phyloP scores from a whole-genome alignment of 306 rosid genomes.

The Prunus persica region DNA sequence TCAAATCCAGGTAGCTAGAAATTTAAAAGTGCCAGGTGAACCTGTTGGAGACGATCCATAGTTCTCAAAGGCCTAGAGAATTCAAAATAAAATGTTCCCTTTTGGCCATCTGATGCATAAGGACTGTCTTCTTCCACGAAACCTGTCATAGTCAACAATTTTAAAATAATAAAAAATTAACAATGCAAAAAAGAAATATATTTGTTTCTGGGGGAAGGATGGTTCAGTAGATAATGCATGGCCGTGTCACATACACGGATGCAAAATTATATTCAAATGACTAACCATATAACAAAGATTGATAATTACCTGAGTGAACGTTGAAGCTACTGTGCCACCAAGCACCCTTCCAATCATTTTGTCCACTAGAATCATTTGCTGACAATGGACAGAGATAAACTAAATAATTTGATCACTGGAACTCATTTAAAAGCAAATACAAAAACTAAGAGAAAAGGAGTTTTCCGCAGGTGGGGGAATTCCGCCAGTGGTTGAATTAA shows the following conservation, averaged over 20 bases:
- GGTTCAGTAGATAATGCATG: neutral
- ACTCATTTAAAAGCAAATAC: neutral
- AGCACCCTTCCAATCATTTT: conserved; percentile 95
- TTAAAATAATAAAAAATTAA: neutral
- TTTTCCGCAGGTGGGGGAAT: neutral
- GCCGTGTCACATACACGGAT: neutral
- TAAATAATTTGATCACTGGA: conserved; percentile 10
- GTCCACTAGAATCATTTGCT: conserved; percentile 84
- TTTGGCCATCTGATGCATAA: conserved; percentile 61
- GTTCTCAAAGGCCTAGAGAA: conserved; percentile 96
- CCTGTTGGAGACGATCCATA: conserved; percentile 96
- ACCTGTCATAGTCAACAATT: conserved; percentile 44
- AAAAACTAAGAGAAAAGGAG: neutral
- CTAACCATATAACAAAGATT: conserved; percentile 12
- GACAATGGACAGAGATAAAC: conserved; percentile 27
- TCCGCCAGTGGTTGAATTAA: no score
- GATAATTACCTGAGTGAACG: conserved; percentile 67
- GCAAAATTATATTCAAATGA: no score
- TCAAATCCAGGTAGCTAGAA: conserved; percentile 16
- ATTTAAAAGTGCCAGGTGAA: conserved; percentile 27
- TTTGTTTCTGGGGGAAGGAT: neutral
- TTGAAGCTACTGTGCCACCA: conserved; percentile 97
- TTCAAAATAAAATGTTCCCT: conserved; percentile 81
- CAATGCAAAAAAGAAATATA: neutral
- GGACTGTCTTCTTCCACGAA: conserved; percentile 85